Conservation (phyloP, 176 grass and related monocot species). For the Paspalum vaginatum region DNA sequence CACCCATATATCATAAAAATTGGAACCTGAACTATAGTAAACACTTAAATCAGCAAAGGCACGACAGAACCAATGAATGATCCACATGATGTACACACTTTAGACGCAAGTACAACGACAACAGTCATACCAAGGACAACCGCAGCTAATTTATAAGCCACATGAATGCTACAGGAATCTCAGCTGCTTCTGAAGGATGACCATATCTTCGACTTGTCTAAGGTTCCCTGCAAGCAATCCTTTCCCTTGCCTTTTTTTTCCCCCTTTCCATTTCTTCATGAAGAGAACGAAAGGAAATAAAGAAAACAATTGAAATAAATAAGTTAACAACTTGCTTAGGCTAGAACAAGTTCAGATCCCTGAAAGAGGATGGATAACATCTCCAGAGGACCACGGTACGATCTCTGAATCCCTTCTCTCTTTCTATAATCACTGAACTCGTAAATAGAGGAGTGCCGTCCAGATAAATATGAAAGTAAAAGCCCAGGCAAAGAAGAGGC, state of each 20-base stretch:
- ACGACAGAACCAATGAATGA: conserved; percentile 41
- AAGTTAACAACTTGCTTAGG: conserved; percentile 44
- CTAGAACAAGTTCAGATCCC: conserved; percentile 47
- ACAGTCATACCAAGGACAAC: conserved; percentile 51
- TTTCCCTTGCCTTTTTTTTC: conserved; percentile 21
- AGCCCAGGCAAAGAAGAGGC: conserved; percentile 25
- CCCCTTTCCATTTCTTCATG: conserved; percentile 23
- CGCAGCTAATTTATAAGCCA: conserved; percentile 40
- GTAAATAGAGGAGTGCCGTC: conserved; percentile 19
- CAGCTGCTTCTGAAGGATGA: conserved; percentile 14
- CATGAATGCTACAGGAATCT: conserved; percentile 33
- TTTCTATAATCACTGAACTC: conserved; percentile 48
- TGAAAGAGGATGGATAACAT: conserved; percentile 60
- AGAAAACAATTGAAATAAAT: conserved; percentile 42
- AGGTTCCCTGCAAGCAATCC: conserved; percentile 21
- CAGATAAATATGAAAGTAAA: conserved; percentile 38
- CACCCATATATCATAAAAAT: not conserved
- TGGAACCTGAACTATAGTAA: not conserved
- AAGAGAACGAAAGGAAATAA: not conserved
- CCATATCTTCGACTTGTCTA: conserved; percentile 22
- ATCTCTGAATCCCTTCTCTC: conserved; percentile 52
- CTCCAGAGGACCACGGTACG: conserved; percentile 32
- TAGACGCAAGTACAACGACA: conserved; percentile 36
- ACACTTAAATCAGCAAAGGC: conserved; percentile 9
- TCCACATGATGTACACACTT: conserved; percentile 40